Evolutionary conservation across 1,139 yeast species (phyloP).

Genomic region (Hyphopichia pseudoburtonii): DNA sequence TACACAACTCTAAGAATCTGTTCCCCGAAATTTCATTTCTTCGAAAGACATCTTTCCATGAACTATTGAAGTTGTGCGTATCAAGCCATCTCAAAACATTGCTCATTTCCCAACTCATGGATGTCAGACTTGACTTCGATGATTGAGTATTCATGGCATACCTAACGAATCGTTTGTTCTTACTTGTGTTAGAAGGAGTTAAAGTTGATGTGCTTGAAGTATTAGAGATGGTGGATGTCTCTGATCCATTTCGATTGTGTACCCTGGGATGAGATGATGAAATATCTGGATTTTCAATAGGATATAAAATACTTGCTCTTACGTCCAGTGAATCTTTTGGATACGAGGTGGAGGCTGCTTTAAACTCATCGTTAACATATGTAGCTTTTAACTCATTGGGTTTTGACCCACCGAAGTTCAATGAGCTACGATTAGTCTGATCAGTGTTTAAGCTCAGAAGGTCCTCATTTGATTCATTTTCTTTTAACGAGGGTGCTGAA

Average conservation of each 20-base stretch:
- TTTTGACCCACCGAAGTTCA: slow-evolving; percentile 11
- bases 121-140: slow-evolving; percentile 16
- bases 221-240: slow-evolving; percentile 34
- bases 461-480: slow-evolving; percentile 14
- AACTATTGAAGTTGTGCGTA: slow-evolving; percentile 61
- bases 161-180: slow-evolving; percentile 42
- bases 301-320: background rate
- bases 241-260: slow-evolving; percentile 41
- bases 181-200: slow-evolving; percentile 32
- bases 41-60: slow-evolving; percentile 69
- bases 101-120: slow-evolving; percentile 60
- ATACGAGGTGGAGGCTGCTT: too few species aligned
- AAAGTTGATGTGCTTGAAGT: slow-evolving; percentile 30
- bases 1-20: slow-evolving; percentile 64
- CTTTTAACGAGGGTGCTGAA: slow-evolving; percentile 5
- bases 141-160: slow-evolving; percentile 45
- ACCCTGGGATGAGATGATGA: slow-evolving; percentile 1
- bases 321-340: background rate
- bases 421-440: slow-evolving; percentile 27
- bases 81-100: slow-evolving; percentile 71
- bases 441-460: slow-evolving; percentile 35
- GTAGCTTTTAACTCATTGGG: too few species aligned
- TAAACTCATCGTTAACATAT: too few species aligned
- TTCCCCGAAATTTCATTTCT: slow-evolving; percentile 62
- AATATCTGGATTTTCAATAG: background rate